These are phyloP conservation scores for Odonthalia washingtoniensis DNA, from an alignment of 31 red algal genomes.

Conservation along the genomic window DNA sequence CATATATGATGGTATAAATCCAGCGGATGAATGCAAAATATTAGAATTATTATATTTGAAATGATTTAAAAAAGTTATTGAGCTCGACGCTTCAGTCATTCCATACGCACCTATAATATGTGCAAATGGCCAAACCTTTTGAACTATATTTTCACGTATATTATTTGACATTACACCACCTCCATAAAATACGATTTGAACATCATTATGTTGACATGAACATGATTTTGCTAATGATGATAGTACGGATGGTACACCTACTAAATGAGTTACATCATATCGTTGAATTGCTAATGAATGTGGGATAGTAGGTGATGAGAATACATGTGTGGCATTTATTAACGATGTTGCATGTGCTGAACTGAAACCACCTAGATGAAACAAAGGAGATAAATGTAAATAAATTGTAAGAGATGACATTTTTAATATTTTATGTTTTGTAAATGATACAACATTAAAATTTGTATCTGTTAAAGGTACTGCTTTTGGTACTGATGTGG, in stretches of 20 bases:
- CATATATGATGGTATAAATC: slow-evolving; percentile 22
- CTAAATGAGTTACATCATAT: slow-evolving; percentile 48
- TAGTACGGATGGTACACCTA: slow-evolving; percentile 69
- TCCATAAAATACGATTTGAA: slow-evolving; percentile 63
- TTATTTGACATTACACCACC: slow-evolving; percentile 17
- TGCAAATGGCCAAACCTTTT: slow-evolving; percentile 62
- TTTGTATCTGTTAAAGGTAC: slow-evolving; percentile 52
- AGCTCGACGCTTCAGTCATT: slow-evolving; percentile 77
- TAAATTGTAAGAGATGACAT: slow-evolving; percentile 33
- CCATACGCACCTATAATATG: slow-evolving; percentile 71
- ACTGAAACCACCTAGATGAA: slow-evolving; percentile 62
- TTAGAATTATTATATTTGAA: not conserved
- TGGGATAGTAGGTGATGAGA: slow-evolving; percentile 37
- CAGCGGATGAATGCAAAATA: slow-evolving; percentile 41
- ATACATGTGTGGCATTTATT: slow-evolving; percentile 42
- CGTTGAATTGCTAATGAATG: slow-evolving; percentile 7
- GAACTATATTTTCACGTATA: not conserved
- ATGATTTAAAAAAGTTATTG: slow-evolving; percentile 62
- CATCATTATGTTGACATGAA: not conserved
- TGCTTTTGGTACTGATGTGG: slow-evolving; percentile 73
- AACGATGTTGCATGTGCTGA: slow-evolving; percentile 56
- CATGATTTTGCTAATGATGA: slow-evolving; percentile 44
- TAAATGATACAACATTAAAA: slow-evolving; percentile 51
- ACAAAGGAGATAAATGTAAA: slow-evolving; percentile 74
- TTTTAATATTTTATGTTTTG: slow-evolving; percentile 35